Conservation (phyloP, 2,329 filamentous ascomycete species). For the Thielaviopsis musarum region DNA sequence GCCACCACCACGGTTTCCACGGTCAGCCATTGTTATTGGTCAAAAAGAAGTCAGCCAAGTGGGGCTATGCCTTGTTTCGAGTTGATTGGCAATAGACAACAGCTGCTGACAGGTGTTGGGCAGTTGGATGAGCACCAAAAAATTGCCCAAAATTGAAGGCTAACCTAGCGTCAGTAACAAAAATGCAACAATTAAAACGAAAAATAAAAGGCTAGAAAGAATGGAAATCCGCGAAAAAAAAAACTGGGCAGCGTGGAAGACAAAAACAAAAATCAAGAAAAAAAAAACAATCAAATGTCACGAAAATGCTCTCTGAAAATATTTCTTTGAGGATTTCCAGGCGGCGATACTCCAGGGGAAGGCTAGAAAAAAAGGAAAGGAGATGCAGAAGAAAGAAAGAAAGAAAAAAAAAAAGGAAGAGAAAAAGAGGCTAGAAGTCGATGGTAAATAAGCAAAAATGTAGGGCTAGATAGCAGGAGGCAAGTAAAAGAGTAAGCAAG, state of each 20-base stretch:
- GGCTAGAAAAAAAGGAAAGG: not conserved
- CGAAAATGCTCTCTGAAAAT: not conserved
- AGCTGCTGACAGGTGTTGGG: not conserved
- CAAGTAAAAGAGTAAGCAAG: not conserved
- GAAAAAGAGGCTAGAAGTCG: no score
- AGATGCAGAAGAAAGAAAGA: not conserved
- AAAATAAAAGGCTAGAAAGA: not conserved
- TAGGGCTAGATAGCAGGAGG: no score
- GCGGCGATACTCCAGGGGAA: not conserved
- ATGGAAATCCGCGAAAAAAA: not conserved
- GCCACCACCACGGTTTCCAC: conserved; percentile 7
- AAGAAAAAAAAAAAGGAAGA: not conserved
- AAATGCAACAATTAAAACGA: no score
- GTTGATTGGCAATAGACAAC: not conserved
- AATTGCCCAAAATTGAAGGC: not conserved
- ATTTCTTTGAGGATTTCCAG: not conserved
- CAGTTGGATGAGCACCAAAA: not conserved
- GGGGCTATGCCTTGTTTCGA: no score
- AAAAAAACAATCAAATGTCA: not conserved
- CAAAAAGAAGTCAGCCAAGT: not conserved
- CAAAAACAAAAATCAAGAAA: not conserved
- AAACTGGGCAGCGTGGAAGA: not conserved
- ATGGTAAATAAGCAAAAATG: no score
- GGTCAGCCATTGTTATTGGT: conserved; percentile 8
- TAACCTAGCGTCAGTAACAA: not conserved